phyloP scores from a whole-genome alignment of 345 rosid species.

The Capsella bursapastoris region DNA sequence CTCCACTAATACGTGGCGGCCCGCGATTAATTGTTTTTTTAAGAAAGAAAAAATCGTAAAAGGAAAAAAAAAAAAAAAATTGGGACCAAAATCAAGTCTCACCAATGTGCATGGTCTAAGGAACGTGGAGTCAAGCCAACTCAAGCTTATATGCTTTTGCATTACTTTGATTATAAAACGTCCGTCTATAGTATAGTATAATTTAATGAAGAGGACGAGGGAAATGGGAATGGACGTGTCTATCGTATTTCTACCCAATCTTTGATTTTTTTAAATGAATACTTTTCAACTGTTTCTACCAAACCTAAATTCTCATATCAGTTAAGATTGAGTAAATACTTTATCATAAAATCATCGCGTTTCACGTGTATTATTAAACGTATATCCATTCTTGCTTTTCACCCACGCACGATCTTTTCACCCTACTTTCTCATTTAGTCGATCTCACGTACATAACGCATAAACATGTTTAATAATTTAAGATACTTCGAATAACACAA shows the following conservation, averaged over 20 bases:
- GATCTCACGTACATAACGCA: not conserved
- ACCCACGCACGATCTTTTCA: slow-evolving; percentile 8
- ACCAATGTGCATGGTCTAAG: too few species aligned
- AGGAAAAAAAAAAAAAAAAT: too few species aligned
- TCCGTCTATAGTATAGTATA: too few species aligned
- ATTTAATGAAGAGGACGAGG: not conserved
- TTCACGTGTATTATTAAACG: slow-evolving; percentile 36
- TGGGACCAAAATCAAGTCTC: too few species aligned
- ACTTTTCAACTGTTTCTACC: slow-evolving; percentile 12
- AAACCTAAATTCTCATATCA: slow-evolving; percentile 4
- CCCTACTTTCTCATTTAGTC: slow-evolving; percentile 2
- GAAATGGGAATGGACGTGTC: slow-evolving; percentile 14
- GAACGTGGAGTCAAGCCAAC: not conserved
- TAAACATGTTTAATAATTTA: not conserved
- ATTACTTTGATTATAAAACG: not conserved
- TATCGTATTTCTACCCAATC: slow-evolving; percentile 21
- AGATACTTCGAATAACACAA: too few species aligned
- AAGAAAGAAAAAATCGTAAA: too few species aligned
- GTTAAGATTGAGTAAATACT: too few species aligned
- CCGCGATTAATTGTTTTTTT: too few species aligned
- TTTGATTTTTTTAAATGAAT: not conserved
- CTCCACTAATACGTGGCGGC: too few species aligned
- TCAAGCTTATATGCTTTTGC: not conserved
- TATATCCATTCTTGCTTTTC: slow-evolving; percentile 25
- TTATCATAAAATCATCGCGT: slow-evolving; percentile 18